phyloP scores from a whole-genome alignment of 2,329 filamentous ascomycete species.

The Aspergillus glaucus region DNA sequence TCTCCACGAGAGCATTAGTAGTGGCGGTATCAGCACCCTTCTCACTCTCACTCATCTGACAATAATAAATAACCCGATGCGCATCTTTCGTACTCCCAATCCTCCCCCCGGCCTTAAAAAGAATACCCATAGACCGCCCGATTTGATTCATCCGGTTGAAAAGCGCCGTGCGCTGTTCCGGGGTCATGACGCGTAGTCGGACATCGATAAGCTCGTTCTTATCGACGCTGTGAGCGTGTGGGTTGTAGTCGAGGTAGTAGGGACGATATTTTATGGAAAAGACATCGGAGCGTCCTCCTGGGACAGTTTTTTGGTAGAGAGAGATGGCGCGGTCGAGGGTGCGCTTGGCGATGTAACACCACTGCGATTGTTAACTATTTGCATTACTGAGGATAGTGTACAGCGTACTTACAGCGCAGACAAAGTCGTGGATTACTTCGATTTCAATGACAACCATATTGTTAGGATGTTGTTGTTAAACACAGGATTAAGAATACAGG shows the following conservation, averaged over 20 bases:
- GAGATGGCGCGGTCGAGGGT: slow-evolving; percentile 33
- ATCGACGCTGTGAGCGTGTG: slow-evolving; percentile 2
- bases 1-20: slow-evolving; percentile 17
- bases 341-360: slow-evolving; percentile 40
- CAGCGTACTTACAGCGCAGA: slow-evolving; percentile 21
- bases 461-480: neutral
- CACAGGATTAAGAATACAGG: no score
- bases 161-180: slow-evolving; percentile 21
- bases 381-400: neutral
- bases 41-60: slow-evolving; percentile 6
- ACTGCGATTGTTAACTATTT: slow-evolving; percentile 7
- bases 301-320: slow-evolving; percentile 37
- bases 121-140: slow-evolving; percentile 27
- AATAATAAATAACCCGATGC: slow-evolving; percentile 28
- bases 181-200: slow-evolving; percentile 16
- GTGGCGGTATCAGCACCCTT: neutral
- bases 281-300: slow-evolving; percentile 27
- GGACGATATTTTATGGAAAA: slow-evolving; percentile 34
- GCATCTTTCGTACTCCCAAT: slow-evolving; percentile 31
- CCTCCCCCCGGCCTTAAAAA: slow-evolving; percentile 27
- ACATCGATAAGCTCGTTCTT: slow-evolving; percentile 10
- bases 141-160: slow-evolving; percentile 15
- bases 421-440: slow-evolving; percentile 25
- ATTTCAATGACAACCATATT: slow-evolving; percentile 11
- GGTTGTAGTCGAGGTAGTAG: slow-evolving; percentile 30